Conservation (phyloP, 805 yeast species). For the Lipomyces kockii region DNA sequence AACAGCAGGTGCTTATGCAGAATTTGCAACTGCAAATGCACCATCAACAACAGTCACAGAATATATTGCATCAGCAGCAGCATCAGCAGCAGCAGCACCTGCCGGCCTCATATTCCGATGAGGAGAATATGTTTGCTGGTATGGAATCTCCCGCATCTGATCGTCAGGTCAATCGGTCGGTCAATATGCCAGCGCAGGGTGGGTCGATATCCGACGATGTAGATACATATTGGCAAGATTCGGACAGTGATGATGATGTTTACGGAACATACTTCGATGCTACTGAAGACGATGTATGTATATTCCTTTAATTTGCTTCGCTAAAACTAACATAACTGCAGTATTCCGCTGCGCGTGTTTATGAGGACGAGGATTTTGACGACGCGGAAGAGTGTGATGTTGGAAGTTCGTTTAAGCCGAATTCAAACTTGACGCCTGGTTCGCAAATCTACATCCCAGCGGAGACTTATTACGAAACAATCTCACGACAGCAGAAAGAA, state of each 20-base stretch:
- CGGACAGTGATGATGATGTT: conserved; percentile 16
- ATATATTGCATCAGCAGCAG: neutral
- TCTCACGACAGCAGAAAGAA: conserved; percentile 26
- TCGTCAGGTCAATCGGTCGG: neutral
- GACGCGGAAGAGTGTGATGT: conserved; percentile 1
- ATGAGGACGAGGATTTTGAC: conserved; percentile 6
- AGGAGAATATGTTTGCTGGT: conserved; percentile 9
- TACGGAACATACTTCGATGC: conserved; percentile 17
- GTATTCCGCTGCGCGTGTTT: neutral
- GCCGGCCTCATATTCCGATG: neutral
- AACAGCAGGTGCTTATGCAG: conserved; percentile 9
- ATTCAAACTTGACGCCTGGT: neutral
- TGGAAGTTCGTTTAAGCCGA: neutral
- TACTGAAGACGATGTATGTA: conserved; percentile 19
- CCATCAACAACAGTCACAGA: conserved; percentile 1
- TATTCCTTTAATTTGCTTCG: neutral
- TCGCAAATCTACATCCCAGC: conserved; percentile 7
- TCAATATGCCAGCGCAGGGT: neutral
- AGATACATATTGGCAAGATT: conserved; percentile 13
- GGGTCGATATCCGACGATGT: neutral
- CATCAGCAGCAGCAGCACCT: neutral
- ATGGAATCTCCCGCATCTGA: neutral
- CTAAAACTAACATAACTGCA: too few species aligned
- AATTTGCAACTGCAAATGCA: neutral
- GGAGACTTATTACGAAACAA: conserved; percentile 28